These are phyloP conservation scores for Eleusine coracana DNA, from an alignment of 176 grass and related monocot species.

Conservation along the genomic window DNA sequence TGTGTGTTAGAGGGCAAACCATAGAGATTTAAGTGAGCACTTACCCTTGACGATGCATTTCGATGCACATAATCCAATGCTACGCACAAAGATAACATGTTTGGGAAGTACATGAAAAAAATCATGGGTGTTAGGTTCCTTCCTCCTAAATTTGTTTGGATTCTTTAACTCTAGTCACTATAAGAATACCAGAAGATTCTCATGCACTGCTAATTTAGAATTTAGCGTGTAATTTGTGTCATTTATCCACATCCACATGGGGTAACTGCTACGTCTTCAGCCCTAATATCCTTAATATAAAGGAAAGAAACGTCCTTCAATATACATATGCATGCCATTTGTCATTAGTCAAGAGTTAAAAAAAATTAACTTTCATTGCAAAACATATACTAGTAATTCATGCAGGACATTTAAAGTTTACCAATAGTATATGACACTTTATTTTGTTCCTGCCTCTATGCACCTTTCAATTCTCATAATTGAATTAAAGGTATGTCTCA, in stretches of 20 bases:
- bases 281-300: not conserved
- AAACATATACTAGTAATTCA: not conserved
- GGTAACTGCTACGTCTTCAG: not conserved
- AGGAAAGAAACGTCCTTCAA: not conserved
- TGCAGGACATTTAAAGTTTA: not conserved
- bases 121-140: not conserved
- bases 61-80: not conserved
- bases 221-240: not conserved
- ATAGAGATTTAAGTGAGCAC: not conserved
- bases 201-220: not conserved
- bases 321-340: not conserved
- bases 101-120: not conserved
- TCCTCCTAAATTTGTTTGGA: too few species aligned
- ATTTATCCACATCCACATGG: not conserved
- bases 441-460: not conserved
- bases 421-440: not conserved
- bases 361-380: not conserved
- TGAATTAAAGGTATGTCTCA: constrained; percentile 11
- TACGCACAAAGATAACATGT: not conserved
- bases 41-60: not conserved
- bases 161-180: not conserved
- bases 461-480: not conserved
- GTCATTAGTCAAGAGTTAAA: not conserved
- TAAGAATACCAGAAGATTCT: not conserved
- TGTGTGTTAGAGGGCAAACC: not conserved